Conservation (phyloP, 331 rosid genomes). For the Stylosanthes scabra region DNA sequence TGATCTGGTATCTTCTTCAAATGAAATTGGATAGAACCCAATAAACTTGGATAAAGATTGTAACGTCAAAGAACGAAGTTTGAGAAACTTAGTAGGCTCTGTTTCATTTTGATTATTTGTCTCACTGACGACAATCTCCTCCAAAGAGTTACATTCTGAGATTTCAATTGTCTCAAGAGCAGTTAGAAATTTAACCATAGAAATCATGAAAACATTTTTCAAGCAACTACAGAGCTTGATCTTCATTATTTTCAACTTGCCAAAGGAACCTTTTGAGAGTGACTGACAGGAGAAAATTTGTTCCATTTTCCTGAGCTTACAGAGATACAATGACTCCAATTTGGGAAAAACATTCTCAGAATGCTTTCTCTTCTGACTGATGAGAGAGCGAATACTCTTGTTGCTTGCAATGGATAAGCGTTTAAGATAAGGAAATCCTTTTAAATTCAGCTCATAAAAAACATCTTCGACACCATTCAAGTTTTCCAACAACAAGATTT, state of each 20-base stretch:
- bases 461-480: constrained; percentile 11
- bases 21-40: too few relatives aligned
- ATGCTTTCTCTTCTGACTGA: not conserved
- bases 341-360: constrained; percentile 16
- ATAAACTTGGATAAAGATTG: too few relatives aligned
- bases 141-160: constrained; percentile 4
- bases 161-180: constrained; percentile 31
- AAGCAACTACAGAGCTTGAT: constrained; percentile 22
- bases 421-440: constrained; percentile 46
- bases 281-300: not conserved
- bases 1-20: too few relatives aligned
- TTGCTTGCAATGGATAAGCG: constrained; percentile 29
- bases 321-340: constrained; percentile 24
- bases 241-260: constrained; percentile 18
- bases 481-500: constrained; percentile 37
- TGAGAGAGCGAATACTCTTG: constrained; percentile 23
- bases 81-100: too few relatives aligned
- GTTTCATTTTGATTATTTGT: too few relatives aligned
- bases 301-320: not conserved
- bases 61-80: too few relatives aligned
- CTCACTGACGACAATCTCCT: not conserved
- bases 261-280: constrained; percentile 24
- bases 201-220: constrained; percentile 14
- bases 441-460: constrained; percentile 27
- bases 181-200: not conserved